Conservation (phyloP, 257 asterid species). For the Anisodus acutangulus region DNA sequence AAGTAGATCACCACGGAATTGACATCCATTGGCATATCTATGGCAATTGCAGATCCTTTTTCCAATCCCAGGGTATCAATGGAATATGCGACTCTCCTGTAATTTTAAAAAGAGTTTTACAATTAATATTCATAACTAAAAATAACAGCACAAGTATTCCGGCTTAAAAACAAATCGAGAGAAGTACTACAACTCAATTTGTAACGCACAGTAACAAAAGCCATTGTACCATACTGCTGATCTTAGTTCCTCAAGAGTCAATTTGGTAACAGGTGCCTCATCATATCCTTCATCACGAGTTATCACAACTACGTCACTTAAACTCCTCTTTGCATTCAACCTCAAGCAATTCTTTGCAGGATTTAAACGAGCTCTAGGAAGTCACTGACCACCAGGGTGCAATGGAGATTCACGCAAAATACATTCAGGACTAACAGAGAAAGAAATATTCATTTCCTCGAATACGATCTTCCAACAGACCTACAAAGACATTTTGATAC, state of each 20-base stretch:
- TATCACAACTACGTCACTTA: conserved; percentile 58
- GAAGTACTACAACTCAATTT: background rate
- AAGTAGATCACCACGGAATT: conserved; percentile 91
- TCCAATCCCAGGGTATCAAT: conserved; percentile 77
- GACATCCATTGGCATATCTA: conserved; percentile 96
- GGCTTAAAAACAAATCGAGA: background rate
- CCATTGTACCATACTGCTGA: conserved; percentile 71
- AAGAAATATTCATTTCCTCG: conserved; percentile 65
- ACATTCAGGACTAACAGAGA: conserved; percentile 74
- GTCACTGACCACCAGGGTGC: conserved; percentile 90
- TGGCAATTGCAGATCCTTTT: conserved; percentile 92
- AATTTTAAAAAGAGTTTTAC: background rate
- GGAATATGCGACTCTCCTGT: conserved; percentile 80
- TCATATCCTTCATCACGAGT: conserved; percentile 87
- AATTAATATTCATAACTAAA: background rate
- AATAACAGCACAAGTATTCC: background rate
- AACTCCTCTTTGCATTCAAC: conserved; percentile 54
- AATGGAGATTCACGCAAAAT: conserved; percentile 71
- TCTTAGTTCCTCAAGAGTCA: conserved; percentile 71
- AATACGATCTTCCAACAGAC: conserved; percentile 76
- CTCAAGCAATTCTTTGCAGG: conserved; percentile 77
- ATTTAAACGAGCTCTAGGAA: conserved; percentile 70
- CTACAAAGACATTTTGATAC: conserved; percentile 39
- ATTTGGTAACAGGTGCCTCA: conserved; percentile 59
- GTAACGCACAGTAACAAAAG: conserved; percentile 15